These are phyloP conservation scores for Mollisia scopiformis DNA, from an alignment of 2,329 filamentous ascomycete species.

Conservation along the genomic window DNA sequence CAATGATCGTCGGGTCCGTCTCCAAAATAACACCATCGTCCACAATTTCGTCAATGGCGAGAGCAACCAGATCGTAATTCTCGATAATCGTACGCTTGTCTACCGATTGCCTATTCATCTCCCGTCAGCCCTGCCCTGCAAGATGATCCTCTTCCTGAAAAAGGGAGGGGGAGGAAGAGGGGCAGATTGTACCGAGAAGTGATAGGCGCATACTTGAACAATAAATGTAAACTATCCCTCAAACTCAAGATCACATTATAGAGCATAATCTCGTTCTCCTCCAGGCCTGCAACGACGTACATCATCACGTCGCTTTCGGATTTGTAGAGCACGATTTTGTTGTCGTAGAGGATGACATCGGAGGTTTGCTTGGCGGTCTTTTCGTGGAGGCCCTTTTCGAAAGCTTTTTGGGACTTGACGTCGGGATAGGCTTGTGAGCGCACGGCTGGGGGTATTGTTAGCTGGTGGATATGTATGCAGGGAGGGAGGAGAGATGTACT, in stretches of 20 bases:
- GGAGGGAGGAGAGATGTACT: slow-evolving; percentile 18
- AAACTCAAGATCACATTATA: slow-evolving; percentile 95
- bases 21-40: slow-evolving; percentile 97
- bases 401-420: slow-evolving; percentile 91
- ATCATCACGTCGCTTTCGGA: slow-evolving; percentile 96
- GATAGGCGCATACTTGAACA: slow-evolving; percentile 74
- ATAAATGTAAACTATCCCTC: slow-evolving; percentile 83
- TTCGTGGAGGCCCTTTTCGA: slow-evolving; percentile 93
- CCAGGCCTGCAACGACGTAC: slow-evolving; percentile 86
- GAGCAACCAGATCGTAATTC: slow-evolving; percentile 95
- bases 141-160: background rate
- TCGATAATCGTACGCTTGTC: slow-evolving; percentile 98
- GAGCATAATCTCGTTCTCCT: slow-evolving; percentile 96
- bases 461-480: background rate
- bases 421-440: slow-evolving; percentile 78
- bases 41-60: slow-evolving; percentile 93
- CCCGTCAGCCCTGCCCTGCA: background rate
- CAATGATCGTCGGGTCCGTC: slow-evolving; percentile 93
- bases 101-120: slow-evolving; percentile 74
- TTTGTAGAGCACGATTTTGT: slow-evolving; percentile 96
- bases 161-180: background rate
- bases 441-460: slow-evolving; percentile 41
- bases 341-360: slow-evolving; percentile 97
- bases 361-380: slow-evolving; percentile 96
- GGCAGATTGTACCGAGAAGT: background rate